phyloP scores from a whole-genome alignment of 2,329 filamentous ascomycete genomes.

The Aspergillus neotritici region DNA sequence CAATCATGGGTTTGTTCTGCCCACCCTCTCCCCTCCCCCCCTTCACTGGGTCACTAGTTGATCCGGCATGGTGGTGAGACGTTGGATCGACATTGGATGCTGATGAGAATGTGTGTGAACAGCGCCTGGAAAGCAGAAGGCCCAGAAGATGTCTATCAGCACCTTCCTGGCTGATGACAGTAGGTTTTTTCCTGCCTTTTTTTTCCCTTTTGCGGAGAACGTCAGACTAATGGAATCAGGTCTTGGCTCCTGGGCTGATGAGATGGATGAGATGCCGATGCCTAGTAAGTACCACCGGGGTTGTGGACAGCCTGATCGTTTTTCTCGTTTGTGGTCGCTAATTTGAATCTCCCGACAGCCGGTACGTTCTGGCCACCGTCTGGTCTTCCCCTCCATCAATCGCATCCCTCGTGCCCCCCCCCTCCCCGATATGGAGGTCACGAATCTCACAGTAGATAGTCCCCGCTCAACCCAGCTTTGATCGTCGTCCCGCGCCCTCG shows the following conservation, averaged over 20 bases:
- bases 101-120: conserved; percentile 38
- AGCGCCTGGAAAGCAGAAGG: conserved; percentile 91
- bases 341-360: conserved; percentile 18
- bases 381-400: conserved; percentile 2
- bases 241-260: conserved; percentile 94
- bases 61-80: conserved; percentile 4
- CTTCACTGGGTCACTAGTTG: conserved; percentile 4
- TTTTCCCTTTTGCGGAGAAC: conserved; percentile 12
- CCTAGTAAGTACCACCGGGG: conserved; percentile 54
- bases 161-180: conserved; percentile 90
- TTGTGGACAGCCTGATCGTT: no score
- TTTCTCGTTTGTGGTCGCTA: conserved; percentile 2
- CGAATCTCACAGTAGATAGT: conserved; percentile 25
- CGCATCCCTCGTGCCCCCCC: neutral
- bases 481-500: conserved; percentile 42
- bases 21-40: conserved; percentile 13
- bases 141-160: conserved; percentile 95
- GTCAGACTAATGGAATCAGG: conserved; percentile 43
- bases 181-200: conserved; percentile 47
- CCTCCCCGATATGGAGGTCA: conserved; percentile 3
- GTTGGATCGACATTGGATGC: conserved; percentile 26
- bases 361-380: conserved; percentile 21
- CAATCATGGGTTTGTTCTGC: conserved; percentile 54
- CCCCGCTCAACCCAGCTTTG: conserved; percentile 44
- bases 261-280: conserved; percentile 82